phyloP scores from a whole-genome alignment of 495 filamentous ascomycete species.

The Aspergillus coremiiformis region DNA sequence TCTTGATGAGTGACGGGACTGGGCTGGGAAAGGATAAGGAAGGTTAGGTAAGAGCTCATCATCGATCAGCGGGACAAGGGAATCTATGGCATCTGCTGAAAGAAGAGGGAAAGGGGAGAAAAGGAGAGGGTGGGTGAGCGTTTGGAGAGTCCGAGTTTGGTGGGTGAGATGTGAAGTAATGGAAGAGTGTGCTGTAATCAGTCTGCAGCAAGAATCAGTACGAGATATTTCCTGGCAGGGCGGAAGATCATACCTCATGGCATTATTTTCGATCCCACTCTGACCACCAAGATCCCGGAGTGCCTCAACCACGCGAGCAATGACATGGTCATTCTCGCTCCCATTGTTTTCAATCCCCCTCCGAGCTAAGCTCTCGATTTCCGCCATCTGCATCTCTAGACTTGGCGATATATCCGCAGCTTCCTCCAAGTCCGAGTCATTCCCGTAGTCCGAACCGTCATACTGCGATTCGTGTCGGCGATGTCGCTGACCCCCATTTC shows the following conservation, averaged over 20 bases:
- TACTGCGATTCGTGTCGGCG: slow-evolving; percentile 45
- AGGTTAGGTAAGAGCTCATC: slow-evolving; percentile 45
- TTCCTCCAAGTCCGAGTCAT: slow-evolving; percentile 65
- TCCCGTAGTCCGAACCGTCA: slow-evolving; percentile 52
- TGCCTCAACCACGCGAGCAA: slow-evolving; percentile 62
- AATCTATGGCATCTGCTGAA: slow-evolving; percentile 60
- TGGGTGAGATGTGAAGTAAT: slow-evolving; percentile 76
- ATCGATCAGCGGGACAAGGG: slow-evolving; percentile 57
- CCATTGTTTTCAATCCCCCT: slow-evolving; percentile 67
- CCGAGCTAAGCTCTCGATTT: slow-evolving; percentile 65
- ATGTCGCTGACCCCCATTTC: slow-evolving; percentile 28
- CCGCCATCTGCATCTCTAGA: slow-evolving; percentile 67
- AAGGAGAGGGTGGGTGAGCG: slow-evolving; percentile 62
- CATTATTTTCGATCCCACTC: slow-evolving; percentile 68
- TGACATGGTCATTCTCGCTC: slow-evolving; percentile 57
- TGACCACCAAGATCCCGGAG: slow-evolving; percentile 78
- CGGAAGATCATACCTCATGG: slow-evolving; percentile 63
- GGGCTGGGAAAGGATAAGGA: slow-evolving; percentile 44
- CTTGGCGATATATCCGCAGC: slow-evolving; percentile 61
- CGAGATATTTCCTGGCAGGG: slow-evolving; percentile 3
- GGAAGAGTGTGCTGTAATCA: slow-evolving; percentile 82
- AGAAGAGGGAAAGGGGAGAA: slow-evolving; percentile 46
- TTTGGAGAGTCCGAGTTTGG: slow-evolving; percentile 75
- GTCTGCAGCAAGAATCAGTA: slow-evolving; percentile 40
- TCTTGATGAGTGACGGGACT: slow-evolving; percentile 41